These are phyloP conservation scores for Prunus armeniaca DNA, from an alignment of 306 rosid species.

Conservation along the genomic window DNA sequence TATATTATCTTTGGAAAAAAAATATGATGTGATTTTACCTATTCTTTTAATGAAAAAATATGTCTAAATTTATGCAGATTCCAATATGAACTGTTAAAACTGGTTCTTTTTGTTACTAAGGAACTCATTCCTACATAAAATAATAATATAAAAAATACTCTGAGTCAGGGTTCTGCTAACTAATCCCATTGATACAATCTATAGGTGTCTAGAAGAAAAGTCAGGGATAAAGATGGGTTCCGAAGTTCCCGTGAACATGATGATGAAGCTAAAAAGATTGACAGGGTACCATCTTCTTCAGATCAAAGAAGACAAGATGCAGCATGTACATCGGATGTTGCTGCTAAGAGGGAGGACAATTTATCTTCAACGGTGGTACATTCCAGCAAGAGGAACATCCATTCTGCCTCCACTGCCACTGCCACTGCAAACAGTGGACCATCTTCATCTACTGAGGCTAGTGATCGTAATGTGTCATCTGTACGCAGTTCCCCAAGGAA, in stretches of 20 bases:
- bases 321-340: constrained; percentile 42
- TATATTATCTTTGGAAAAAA: not conserved
- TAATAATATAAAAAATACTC: too few relatives aligned
- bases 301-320: constrained; percentile 68
- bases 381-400: constrained; percentile 45
- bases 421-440: constrained; percentile 59
- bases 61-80: constrained; percentile 12
- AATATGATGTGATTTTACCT: not conserved
- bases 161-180: not conserved
- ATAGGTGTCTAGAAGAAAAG: constrained; percentile 73
- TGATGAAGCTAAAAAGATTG: constrained; percentile 70
- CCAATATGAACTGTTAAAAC: not conserved
- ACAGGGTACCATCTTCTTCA: constrained; percentile 51
- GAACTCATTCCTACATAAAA: not conserved
- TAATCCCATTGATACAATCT: constrained; percentile 19
- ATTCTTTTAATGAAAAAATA: not conserved
- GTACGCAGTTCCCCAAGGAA: constrained; percentile 64
- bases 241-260: constrained; percentile 62
- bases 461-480: constrained; percentile 59
- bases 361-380: constrained; percentile 49
- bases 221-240: constrained; percentile 74
- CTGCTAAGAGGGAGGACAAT: constrained; percentile 57
- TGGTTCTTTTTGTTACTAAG: not conserved
- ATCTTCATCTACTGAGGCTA: constrained; percentile 63
- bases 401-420: constrained; percentile 42